phyloP scores from a whole-genome alignment of 768 basidiomycete species.

The Kwoniella bestiolae region DNA sequence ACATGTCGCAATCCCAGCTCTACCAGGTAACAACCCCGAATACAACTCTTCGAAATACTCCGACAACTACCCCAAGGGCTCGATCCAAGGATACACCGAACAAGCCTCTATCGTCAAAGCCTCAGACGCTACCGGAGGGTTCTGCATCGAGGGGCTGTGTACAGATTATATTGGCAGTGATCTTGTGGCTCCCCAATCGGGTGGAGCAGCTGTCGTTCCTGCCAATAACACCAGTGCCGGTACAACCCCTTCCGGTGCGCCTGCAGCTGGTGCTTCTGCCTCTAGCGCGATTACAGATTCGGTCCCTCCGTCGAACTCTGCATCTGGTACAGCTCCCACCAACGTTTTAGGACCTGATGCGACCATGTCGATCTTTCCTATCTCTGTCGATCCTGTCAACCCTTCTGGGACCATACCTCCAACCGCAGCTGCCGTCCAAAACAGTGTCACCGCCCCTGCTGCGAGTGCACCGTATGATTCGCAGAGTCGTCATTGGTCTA shows the following conservation, averaged over 20 bases:
- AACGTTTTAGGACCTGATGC: not conserved
- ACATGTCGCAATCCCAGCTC: not conserved
- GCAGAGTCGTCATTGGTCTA: not conserved
- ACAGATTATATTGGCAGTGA: constrained; percentile 26
- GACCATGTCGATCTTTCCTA: not conserved
- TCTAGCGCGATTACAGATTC: not conserved
- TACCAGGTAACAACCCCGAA: constrained; percentile 38
- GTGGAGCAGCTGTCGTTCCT: not conserved
- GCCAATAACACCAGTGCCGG: not conserved
- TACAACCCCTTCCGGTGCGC: not conserved
- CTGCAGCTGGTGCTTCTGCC: not conserved
- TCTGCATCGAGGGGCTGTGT: constrained; percentile 20
- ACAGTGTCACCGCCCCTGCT: not conserved
- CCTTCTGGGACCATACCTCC: not conserved
- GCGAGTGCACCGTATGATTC: not conserved
- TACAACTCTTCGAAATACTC: constrained; percentile 34
- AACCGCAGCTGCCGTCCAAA: not conserved
- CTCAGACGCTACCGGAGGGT: constrained; percentile 19
- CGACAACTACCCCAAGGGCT: constrained; percentile 18
- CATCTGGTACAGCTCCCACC: not conserved
- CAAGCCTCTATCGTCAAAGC: constrained; percentile 23
- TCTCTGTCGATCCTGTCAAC: not conserved
- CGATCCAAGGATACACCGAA: constrained; percentile 22
- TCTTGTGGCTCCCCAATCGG: not conserved
- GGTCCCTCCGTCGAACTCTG: not conserved